Conservation (phyloP, 352 stramenopile genomes). For the Pythium chondricola region DNA sequence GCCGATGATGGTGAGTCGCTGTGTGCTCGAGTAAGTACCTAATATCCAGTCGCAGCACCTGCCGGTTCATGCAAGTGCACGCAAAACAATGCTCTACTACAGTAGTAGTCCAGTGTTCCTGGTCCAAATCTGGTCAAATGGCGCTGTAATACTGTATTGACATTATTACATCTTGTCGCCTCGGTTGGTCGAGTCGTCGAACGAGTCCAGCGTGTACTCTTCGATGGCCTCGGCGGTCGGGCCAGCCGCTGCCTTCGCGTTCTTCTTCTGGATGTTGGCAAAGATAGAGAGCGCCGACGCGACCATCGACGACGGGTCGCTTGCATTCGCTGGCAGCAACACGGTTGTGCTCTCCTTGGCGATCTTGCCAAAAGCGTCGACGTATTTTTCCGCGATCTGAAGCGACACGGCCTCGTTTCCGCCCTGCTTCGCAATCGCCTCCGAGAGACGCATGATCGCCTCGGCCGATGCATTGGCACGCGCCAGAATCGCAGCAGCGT, state of each 20-base stretch:
- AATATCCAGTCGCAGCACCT: too few relatives aligned
- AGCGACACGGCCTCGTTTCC: conserved; percentile 80
- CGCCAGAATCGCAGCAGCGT: conserved; percentile 77
- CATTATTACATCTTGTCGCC: too few relatives aligned
- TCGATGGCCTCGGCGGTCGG: conserved; percentile 19
- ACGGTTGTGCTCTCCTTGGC: conserved; percentile 88
- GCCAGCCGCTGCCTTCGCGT: conserved; percentile 14
- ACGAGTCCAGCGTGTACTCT: conserved; percentile 66
- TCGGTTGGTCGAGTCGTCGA: conserved; percentile 22
- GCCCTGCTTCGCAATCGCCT: conserved; percentile 56
- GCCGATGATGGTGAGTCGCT: too few relatives aligned
- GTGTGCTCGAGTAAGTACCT: too few relatives aligned
- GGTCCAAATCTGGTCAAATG: neutral
- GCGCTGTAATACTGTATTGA: neutral
- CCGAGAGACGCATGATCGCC: conserved; percentile 70
- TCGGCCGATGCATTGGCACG: conserved; percentile 77
- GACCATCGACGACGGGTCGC: conserved; percentile 86
- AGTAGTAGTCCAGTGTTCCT: too few relatives aligned
- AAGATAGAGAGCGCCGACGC: conserved; percentile 87
- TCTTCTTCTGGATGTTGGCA: conserved; percentile 83
- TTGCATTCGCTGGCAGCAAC: conserved; percentile 70
- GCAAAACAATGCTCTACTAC: too few relatives aligned
- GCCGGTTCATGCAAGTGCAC: too few relatives aligned
- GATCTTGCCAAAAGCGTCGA: conserved; percentile 87
- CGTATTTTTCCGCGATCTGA: conserved; percentile 89